Evolutionary conservation across 129 eudicot genomes (phyloP).

Genomic region (Pseudognaphalium luteoalbum): DNA sequence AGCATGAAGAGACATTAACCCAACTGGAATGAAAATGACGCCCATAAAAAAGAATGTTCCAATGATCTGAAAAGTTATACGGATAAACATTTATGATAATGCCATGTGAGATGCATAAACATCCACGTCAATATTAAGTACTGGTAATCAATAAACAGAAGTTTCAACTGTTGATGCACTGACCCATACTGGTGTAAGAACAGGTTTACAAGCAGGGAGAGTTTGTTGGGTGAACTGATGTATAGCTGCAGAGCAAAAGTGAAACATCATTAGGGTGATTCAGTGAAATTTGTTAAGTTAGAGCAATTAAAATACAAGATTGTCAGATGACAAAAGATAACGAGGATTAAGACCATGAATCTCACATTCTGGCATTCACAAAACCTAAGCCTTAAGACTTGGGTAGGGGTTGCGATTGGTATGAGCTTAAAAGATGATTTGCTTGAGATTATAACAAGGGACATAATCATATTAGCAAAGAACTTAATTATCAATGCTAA

Average conservation of each 20-base stretch:
- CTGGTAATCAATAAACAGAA: neutral
- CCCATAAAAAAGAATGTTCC: constrained; percentile 61
- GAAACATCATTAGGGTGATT: constrained; percentile 15
- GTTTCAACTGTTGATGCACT: constrained; percentile 28
- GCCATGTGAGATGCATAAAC: neutral
- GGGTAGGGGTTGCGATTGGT: neutral
- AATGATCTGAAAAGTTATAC: constrained; percentile 54
- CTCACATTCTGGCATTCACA: neutral
- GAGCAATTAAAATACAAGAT: neutral
- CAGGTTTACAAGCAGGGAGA: constrained; percentile 94
- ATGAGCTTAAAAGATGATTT: neutral
- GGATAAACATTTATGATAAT: neutral
- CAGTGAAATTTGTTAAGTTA: constrained; percentile 6
- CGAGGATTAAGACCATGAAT: neutral
- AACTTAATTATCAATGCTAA: too few relatives aligned
- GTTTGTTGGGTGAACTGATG: constrained; percentile 78
- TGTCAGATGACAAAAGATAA: neutral
- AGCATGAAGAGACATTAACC: constrained; percentile 64
- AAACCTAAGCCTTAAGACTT: neutral
- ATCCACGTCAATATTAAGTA: neutral
- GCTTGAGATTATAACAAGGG: neutral
- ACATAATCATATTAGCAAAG: too few relatives aligned
- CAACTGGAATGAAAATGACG: constrained; percentile 67
- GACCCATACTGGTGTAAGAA: constrained; percentile 80
- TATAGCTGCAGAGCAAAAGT: constrained; percentile 53